Percentiles rank a stretch among this genome's conserved stretches.
These are phyloP conservation scores for Dissoconium aciculare DNA, from an alignment of 2,329 filamentous ascomycete genomes.

Conservation along the genomic window DNA sequence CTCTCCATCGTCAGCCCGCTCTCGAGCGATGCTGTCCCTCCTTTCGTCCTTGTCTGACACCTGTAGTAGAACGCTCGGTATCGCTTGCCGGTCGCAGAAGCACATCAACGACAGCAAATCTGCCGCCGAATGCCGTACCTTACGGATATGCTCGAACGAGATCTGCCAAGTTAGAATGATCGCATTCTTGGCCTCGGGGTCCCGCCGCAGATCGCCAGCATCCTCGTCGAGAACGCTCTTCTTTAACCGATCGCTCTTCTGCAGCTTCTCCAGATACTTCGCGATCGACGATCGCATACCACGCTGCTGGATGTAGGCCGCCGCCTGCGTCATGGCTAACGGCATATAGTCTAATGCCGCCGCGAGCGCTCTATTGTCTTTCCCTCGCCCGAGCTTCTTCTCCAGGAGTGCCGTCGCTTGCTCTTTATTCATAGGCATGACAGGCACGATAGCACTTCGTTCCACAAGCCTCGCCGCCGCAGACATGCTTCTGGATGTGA, in stretches of 20 bases:
- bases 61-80: slow-evolving; percentile 24
- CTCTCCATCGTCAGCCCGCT: not conserved
- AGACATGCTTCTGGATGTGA: slow-evolving; percentile 11
- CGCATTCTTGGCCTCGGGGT: slow-evolving; percentile 8
- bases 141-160: slow-evolving; percentile 11
- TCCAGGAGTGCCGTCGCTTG: slow-evolving; percentile 13
- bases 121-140: slow-evolving; percentile 20
- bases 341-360: slow-evolving; percentile 18
- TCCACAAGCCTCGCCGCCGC: slow-evolving; percentile 12
- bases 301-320: slow-evolving; percentile 18
- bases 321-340: slow-evolving; percentile 21
- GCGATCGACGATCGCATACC: slow-evolving; percentile 18
- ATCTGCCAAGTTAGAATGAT: slow-evolving; percentile 13
- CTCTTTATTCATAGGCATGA: slow-evolving; percentile 13
- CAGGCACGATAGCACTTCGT: slow-evolving; percentile 7
- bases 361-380: not conserved
- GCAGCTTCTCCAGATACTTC: slow-evolving; percentile 28
- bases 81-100: slow-evolving; percentile 31
- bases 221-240: slow-evolving; percentile 2
- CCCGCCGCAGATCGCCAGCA: slow-evolving; percentile 5
- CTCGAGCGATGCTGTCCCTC: not conserved
- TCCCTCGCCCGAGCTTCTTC: slow-evolving; percentile 12
- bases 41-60: not conserved
- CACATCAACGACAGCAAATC: slow-evolving; percentile 33
- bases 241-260: slow-evolving; percentile 17